phyloP scores from a whole-genome alignment of 352 stramenopile species.

The Globisporangium acanthophoron region DNA sequence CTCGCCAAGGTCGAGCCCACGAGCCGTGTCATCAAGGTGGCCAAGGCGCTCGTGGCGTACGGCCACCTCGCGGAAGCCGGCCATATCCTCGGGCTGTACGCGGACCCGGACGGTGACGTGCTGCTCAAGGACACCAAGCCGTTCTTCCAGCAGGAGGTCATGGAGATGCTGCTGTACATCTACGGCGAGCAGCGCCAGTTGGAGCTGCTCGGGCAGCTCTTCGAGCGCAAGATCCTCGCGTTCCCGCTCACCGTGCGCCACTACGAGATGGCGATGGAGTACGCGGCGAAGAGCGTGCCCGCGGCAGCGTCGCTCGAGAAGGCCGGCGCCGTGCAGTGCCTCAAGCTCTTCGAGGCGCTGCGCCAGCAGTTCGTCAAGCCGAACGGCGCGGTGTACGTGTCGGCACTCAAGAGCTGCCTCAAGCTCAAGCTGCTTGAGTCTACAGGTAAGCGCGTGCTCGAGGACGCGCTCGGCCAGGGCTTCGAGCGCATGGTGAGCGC shows the following conservation, averaged over 20 bases:
- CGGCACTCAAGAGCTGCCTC: conserved; percentile 62
- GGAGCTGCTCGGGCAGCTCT: conserved; percentile 35
- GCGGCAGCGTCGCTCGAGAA: too few species aligned
- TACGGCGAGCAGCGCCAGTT: conserved; percentile 51
- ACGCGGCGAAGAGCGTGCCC: conserved; percentile 18
- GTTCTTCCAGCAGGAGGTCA: conserved; percentile 54
- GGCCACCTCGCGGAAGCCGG: conserved; percentile 39
- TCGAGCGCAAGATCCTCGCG: conserved; percentile 37
- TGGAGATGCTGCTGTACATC: conserved; percentile 70
- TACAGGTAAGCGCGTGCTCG: conserved; percentile 39
- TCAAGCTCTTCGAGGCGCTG: conserved; percentile 74
- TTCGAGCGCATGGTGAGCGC: conserved; percentile 23
- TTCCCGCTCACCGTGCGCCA: conserved; percentile 52
- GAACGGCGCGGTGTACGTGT: conserved; percentile 64
- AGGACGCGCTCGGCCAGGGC: conserved; percentile 46
- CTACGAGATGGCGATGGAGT: conserved; percentile 74
- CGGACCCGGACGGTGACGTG: conserved; percentile 27
- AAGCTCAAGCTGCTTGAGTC: conserved; percentile 44
- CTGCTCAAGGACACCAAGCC: conserved; percentile 44
- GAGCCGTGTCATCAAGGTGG: conserved; percentile 39
- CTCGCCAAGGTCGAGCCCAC: conserved; percentile 25
- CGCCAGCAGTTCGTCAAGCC: conserved; percentile 72
- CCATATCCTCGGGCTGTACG: conserved; percentile 49
- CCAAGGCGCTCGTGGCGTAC: conserved; percentile 35
- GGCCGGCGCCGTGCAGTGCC: conserved; percentile 33